phyloP scores from a whole-genome alignment of 148 eudicot species.

The Chenopodium formosanum region DNA sequence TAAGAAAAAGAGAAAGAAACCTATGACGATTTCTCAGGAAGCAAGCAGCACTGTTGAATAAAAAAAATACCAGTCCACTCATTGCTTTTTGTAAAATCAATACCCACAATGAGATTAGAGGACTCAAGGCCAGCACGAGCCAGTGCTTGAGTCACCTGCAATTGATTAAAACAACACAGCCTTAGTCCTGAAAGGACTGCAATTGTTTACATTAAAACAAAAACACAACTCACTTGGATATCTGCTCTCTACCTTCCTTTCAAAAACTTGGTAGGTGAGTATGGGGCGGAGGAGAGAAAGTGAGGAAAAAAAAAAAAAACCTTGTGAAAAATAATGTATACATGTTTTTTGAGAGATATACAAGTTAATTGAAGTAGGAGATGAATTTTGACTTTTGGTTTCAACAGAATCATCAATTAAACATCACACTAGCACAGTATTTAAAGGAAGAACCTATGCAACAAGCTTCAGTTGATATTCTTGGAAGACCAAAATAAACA shows the following conservation, averaged over 20 bases:
- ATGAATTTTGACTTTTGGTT: not conserved
- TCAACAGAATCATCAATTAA: not conserved
- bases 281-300: not conserved
- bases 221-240: too few species aligned
- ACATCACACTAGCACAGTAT: not conserved
- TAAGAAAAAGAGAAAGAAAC: not conserved
- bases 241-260: too few species aligned
- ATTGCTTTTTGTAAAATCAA: conserved; percentile 98
- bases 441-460: not conserved
- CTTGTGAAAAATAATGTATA: not conserved
- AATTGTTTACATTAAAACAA: too few species aligned
- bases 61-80: conserved; percentile 85
- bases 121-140: conserved; percentile 92
- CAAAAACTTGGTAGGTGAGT: not conserved
- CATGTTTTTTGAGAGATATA: not conserved
- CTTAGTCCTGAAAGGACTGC: too few species aligned
- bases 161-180: not conserved
- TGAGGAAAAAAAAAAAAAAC: too few species aligned
- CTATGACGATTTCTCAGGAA: not conserved
- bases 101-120: conserved; percentile 89
- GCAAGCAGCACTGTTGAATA: conserved; percentile 4
- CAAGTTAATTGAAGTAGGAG: too few species aligned
- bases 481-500: not conserved
- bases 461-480: not conserved
- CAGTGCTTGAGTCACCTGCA: conserved; percentile 90